These are phyloP conservation scores for Pythium rhizo-oryzae DNA, from an alignment of 352 stramenopile species.

Conservation along the genomic window DNA sequence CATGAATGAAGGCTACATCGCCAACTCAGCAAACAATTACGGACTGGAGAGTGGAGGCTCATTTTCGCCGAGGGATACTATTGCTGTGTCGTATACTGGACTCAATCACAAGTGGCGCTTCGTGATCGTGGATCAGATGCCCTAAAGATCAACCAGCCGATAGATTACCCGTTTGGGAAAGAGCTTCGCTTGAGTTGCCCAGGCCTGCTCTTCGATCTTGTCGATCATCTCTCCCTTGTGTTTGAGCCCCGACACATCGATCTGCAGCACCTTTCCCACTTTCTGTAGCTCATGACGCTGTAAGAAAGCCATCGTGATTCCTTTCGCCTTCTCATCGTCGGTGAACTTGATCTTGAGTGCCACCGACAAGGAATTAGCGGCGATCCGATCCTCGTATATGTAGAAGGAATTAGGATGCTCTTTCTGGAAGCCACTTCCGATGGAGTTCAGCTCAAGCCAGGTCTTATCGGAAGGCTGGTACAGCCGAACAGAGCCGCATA, in stretches of 20 bases:
- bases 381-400: conserved; percentile 5
- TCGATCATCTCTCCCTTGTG: conserved; percentile 5
- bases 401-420: conserved; percentile 2
- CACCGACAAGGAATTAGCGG: neutral
- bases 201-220: neutral
- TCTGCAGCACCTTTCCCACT: neutral
- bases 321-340: neutral
- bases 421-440: neutral
- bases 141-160: neutral
- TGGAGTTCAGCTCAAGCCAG: neutral
- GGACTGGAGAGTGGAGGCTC: too few species aligned
- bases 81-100: too few species aligned
- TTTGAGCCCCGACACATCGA: conserved; percentile 9
- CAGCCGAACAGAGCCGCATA: neutral
- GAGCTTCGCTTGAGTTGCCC: neutral
- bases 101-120: too few species aligned
- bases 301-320: conserved; percentile 8
- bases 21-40: too few species aligned
- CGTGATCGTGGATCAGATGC: too few species aligned
- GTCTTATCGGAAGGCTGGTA: neutral
- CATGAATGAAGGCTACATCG: too few species aligned
- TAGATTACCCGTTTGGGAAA: conserved; percentile 7
- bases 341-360: conserved; percentile 4
- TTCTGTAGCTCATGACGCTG: neutral
- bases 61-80: too few species aligned